These are phyloP conservation scores for Ilyonectria sp. DNA, from an alignment of 2,329 filamentous ascomycete species.

Conservation along the genomic window DNA sequence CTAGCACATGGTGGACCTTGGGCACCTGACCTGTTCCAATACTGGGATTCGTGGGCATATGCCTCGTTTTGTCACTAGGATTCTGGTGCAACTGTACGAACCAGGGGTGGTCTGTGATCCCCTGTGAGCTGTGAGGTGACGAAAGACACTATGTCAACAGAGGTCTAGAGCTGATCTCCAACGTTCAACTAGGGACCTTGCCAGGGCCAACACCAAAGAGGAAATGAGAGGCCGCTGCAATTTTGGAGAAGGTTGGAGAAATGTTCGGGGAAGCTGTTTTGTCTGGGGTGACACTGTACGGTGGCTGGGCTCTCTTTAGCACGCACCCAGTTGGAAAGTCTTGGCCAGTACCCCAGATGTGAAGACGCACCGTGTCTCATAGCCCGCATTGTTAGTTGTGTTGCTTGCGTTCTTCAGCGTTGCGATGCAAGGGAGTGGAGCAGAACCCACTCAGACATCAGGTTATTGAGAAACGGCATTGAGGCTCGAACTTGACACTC, in stretches of 20 bases:
- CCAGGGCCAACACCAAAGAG: slow-evolving; percentile 36
- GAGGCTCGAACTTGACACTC: slow-evolving; percentile 12
- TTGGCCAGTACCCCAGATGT: slow-evolving; percentile 28
- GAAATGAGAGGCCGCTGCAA: slow-evolving; percentile 28
- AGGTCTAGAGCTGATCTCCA: slow-evolving; percentile 38
- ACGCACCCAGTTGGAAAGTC: slow-evolving; percentile 17
- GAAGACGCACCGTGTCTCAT: slow-evolving; percentile 28
- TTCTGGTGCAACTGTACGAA: slow-evolving; percentile 25
- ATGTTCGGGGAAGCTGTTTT: slow-evolving; percentile 23
- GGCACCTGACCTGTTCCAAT: slow-evolving; percentile 46
- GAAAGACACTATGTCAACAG: slow-evolving; percentile 27
- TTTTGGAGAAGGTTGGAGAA: slow-evolving; percentile 32
- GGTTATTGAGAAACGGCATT: slow-evolving; percentile 28
- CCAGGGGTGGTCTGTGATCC: slow-evolving; percentile 27
- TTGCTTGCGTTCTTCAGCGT: slow-evolving; percentile 39
- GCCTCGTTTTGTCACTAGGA: slow-evolving; percentile 41
- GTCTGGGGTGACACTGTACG: slow-evolving; percentile 5
- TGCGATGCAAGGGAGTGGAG: slow-evolving; percentile 41
- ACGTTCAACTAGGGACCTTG: slow-evolving; percentile 28
- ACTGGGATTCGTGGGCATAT: slow-evolving; percentile 45
- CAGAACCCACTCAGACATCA: slow-evolving; percentile 33
- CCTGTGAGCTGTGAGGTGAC: slow-evolving; percentile 38
- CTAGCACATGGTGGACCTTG: slow-evolving; percentile 43
- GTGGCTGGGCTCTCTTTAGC: not conserved
- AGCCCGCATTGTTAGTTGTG: slow-evolving; percentile 34